Percentiles rank a stretch among this genome's conserved stretches.
Conservation (phyloP, 257 asterid genomes). For the Solanum lycopersicoides region DNA sequence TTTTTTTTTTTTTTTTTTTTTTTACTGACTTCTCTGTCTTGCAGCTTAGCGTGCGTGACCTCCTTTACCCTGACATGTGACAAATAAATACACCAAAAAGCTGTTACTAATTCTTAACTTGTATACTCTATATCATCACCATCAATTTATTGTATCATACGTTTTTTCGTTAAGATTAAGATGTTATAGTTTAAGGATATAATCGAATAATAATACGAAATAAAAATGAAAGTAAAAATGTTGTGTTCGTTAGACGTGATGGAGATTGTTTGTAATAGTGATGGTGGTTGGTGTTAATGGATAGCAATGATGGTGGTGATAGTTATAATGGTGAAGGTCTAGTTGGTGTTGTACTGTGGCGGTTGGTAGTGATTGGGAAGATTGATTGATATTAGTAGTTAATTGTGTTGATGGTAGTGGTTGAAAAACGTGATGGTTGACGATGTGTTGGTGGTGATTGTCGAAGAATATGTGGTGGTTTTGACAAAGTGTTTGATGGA, state of each 20-base stretch:
- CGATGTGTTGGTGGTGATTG: background rate
- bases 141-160: background rate
- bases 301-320: background rate
- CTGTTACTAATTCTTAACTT: background rate
- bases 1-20: background rate
- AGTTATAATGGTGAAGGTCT: background rate
- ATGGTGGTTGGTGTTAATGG: background rate
- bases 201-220: no score
- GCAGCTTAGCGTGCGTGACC: slow-evolving; percentile 8
- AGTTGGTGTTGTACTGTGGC: background rate
- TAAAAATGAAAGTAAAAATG: background rate
- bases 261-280: background rate
- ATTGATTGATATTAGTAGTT: no score
- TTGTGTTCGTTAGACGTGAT: background rate
- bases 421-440: background rate
- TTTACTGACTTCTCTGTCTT: background rate
- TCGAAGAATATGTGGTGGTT: background rate
- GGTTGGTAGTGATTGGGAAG: background rate
- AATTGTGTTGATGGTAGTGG: background rate
- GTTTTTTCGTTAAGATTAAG: no score
- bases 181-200: no score
- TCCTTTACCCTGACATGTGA: slow-evolving; percentile 10
- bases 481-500: background rate
- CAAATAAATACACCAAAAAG: background rate
- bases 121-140: background rate